Evolutionary conservation across 441 rosid species (phyloP).

Genomic region (Melastoma candidum): DNA sequence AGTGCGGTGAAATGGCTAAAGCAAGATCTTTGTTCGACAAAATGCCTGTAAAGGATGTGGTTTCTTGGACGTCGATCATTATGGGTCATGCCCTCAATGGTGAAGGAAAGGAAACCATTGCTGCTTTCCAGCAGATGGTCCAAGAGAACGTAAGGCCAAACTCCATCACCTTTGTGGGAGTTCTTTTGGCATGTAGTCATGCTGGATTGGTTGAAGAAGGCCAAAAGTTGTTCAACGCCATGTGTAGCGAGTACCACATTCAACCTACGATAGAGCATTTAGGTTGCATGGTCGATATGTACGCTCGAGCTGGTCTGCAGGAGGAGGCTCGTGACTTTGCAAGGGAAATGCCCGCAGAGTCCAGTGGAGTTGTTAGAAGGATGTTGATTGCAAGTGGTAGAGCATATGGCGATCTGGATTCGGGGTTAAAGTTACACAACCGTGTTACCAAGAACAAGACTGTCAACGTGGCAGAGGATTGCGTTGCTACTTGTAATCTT

Average conservation of each 20-base stretch:
- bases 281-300: conserved; percentile 32
- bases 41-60: conserved; percentile 21
- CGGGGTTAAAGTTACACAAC: conserved; percentile 20
- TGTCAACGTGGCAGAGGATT: conserved; percentile 17
- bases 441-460: conserved; percentile 9
- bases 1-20: conserved; percentile 23
- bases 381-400: conserved; percentile 24
- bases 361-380: conserved; percentile 23
- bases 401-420: conserved; percentile 21
- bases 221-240: conserved; percentile 16
- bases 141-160: conserved; percentile 26
- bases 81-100: conserved; percentile 35
- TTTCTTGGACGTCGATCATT: conserved; percentile 33
- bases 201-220: conserved; percentile 31
- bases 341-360: conserved; percentile 23
- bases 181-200: conserved; percentile 27
- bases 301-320: conserved; percentile 27
- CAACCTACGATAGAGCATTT: conserved; percentile 25
- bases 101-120: conserved; percentile 25
- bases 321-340: conserved; percentile 26
- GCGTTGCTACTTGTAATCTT: conserved; percentile 18
- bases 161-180: conserved; percentile 27
- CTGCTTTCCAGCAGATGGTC: conserved; percentile 24
- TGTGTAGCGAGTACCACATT: conserved; percentile 21
- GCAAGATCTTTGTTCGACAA: conserved; percentile 19